phyloP scores from a whole-genome alignment of 345 rosid genomes.

The Sapria himalayana region DNA sequence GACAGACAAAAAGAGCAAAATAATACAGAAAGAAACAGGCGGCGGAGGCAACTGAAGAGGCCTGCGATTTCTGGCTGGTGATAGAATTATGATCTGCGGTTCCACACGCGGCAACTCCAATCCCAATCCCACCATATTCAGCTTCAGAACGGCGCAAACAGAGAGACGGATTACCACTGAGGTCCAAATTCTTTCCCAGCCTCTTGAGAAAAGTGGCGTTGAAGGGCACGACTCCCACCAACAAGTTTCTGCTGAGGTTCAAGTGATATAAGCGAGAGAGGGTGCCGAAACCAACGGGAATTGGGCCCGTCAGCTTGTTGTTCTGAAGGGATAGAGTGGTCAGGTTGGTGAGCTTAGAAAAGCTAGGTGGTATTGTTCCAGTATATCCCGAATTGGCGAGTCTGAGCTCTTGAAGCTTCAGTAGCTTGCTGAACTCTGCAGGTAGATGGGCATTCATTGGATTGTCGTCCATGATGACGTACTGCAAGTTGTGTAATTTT shows the following conservation, averaged over 20 bases:
- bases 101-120: slow-evolving; percentile 38
- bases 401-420: slow-evolving; percentile 54
- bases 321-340: slow-evolving; percentile 67
- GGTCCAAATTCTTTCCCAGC: slow-evolving; percentile 61
- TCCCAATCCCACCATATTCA: slow-evolving; percentile 22
- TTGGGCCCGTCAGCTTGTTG: slow-evolving; percentile 53
- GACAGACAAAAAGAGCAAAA: no score
- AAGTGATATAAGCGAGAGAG: slow-evolving; percentile 51
- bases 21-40: slow-evolving; percentile 11
- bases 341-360: slow-evolving; percentile 30
- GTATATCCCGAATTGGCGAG: slow-evolving; percentile 59
- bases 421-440: slow-evolving; percentile 27
- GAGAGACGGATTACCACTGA: slow-evolving; percentile 58
- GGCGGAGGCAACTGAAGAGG: slow-evolving; percentile 9
- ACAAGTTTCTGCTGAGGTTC: slow-evolving; percentile 48
- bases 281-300: slow-evolving; percentile 27
- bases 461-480: slow-evolving; percentile 73
- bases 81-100: slow-evolving; percentile 22
- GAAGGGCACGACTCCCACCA: slow-evolving; percentile 59
- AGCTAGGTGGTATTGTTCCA: slow-evolving; percentile 40
- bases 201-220: slow-evolving; percentile 38
- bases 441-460: slow-evolving; percentile 52
- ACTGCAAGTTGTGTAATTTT: slow-evolving; percentile 45
- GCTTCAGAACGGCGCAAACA: slow-evolving; percentile 52
- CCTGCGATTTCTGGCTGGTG: slow-evolving; percentile 24